Percentiles rank a stretch among this genome's conserved stretches.
Evolutionary conservation across 805 yeast genomes (phyloP).

Genomic region (Saturnispora saitoi): DNA sequence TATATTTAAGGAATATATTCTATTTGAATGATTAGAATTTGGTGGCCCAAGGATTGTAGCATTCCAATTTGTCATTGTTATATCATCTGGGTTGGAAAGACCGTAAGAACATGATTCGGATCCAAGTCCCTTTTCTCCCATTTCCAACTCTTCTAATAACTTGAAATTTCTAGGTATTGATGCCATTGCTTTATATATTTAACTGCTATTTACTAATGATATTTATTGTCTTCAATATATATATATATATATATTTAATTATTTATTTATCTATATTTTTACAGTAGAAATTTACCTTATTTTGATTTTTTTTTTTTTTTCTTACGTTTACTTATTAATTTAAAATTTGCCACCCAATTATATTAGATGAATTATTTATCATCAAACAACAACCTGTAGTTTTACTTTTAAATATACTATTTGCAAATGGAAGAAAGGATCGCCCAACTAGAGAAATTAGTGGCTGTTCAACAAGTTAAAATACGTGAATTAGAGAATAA

Average conservation of each 20-base stretch:
- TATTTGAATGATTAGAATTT: constrained; percentile 68
- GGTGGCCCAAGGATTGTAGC: constrained; percentile 98
- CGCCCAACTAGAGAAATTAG: background rate
- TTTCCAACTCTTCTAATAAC: constrained; percentile 90
- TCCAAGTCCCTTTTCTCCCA: constrained; percentile 96
- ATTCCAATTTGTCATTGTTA: constrained; percentile 92
- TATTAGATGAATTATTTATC: no score
- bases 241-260: background rate
- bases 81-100: constrained; percentile 80
- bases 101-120: constrained; percentile 97
- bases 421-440: background rate
- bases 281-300: no score
- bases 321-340: no score
- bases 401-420: background rate
- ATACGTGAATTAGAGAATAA: background rate
- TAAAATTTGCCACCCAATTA: background rate
- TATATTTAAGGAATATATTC: constrained; percentile 78
- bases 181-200: no score
- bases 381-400: no score
- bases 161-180: constrained; percentile 81
- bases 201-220: background rate
- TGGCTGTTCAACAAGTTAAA: background rate
- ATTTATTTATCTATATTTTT: background rate
- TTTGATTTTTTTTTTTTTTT: no score
- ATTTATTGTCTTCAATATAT: no score